These are phyloP conservation scores for Umbelopsis isabellina DNA, from an alignment of 192 early-diverging fungal species.

Conservation along the genomic window DNA sequence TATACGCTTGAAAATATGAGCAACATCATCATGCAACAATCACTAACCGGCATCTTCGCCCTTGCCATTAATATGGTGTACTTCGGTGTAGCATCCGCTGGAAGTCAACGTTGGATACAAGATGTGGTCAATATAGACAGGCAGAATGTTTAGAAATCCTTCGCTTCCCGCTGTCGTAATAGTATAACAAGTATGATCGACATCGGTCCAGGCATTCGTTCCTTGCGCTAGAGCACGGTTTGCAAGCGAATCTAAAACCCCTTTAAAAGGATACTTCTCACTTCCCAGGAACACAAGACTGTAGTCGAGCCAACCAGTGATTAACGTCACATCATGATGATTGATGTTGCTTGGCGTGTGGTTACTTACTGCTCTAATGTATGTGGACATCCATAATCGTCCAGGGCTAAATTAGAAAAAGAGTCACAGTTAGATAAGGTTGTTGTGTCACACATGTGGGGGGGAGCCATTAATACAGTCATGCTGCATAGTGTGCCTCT, in stretches of 20 bases:
- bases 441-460: constrained; percentile 13
- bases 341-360: background rate
- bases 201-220: constrained; percentile 68
- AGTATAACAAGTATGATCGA: constrained; percentile 62
- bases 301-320: constrained; percentile 8
- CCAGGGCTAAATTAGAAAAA: constrained; percentile 42
- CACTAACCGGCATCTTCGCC: constrained; percentile 63
- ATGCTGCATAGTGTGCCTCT: constrained; percentile 17
- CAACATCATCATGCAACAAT: constrained; percentile 18
- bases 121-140: constrained; percentile 67
- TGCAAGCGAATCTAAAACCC: constrained; percentile 65
- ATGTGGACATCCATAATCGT: constrained; percentile 64
- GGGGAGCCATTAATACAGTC: constrained; percentile 1
- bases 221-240: constrained; percentile 63
- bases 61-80: constrained; percentile 66
- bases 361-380: constrained; percentile 60
- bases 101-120: constrained; percentile 65
- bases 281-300: constrained; percentile 66
- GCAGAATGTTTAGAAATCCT: constrained; percentile 61
- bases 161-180: constrained; percentile 61
- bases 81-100: constrained; percentile 61
- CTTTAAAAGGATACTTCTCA: constrained; percentile 63
- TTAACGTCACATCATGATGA: background rate
- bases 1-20: background rate
- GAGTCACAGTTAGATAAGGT: constrained; percentile 23